These are phyloP conservation scores for Alloascoidea africana DNA, from an alignment of 805 yeast species.

Conservation along the genomic window DNA sequence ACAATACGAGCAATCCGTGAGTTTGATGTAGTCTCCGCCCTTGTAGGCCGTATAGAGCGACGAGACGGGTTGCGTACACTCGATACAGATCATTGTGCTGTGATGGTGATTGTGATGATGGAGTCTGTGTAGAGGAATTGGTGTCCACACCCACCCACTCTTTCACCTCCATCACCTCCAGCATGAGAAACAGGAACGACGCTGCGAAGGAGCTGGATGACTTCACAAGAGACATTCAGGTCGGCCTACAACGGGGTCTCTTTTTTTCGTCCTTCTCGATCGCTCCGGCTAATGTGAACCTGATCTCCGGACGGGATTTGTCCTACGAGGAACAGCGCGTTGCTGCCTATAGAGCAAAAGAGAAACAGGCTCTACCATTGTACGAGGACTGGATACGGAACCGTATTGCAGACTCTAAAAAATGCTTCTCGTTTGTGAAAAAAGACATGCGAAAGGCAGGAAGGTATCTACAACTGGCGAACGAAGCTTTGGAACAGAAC, in stretches of 20 bases:
- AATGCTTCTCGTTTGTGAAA: conserved; percentile 22
- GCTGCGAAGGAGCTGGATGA: neutral
- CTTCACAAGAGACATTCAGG: neutral
- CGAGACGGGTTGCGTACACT: conserved; percentile 56
- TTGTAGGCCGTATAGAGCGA: conserved; percentile 61
- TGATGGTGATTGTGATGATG: conserved; percentile 7
- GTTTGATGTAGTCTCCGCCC: conserved; percentile 61
- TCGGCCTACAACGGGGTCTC: neutral
- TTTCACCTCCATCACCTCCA: conserved; percentile 7
- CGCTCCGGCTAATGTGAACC: conserved; percentile 2
- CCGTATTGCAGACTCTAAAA: conserved; percentile 31
- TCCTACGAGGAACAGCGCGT: conserved; percentile 10
- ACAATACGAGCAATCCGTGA: conserved; percentile 66
- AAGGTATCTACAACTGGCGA: conserved; percentile 35
- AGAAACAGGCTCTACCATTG: neutral
- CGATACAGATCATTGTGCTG: conserved; percentile 69
- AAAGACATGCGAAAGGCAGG: conserved; percentile 35
- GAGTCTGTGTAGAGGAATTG: conserved; percentile 1
- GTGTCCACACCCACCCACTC: conserved; percentile 7
- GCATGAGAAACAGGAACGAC: too few relatives aligned
- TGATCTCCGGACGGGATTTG: conserved; percentile 8
- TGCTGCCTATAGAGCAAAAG: conserved; percentile 7
- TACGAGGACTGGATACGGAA: neutral
- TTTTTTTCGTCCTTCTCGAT: neutral
- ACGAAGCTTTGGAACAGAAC: conserved; percentile 16